phyloP scores from a whole-genome alignment of 2,329 filamentous ascomycete species.

The Apiospora sp. region DNA sequence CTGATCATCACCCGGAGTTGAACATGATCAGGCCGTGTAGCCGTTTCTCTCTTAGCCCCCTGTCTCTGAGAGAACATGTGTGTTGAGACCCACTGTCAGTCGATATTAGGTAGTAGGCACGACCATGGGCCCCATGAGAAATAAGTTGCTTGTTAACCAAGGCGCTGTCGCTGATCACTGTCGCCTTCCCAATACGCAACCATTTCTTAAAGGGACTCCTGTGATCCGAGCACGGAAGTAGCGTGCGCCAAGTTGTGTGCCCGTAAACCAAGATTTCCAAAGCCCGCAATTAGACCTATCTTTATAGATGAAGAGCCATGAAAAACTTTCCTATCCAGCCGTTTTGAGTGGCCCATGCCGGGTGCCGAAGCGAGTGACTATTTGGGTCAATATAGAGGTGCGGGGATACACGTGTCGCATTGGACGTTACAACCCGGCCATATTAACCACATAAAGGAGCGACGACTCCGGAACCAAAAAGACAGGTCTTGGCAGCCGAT shows the following conservation, averaged over 20 bases:
- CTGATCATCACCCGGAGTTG: too few relatives aligned
- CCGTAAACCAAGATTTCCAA: neutral
- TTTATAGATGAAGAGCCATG: neutral
- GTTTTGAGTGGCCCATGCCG: neutral
- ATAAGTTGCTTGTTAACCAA: too few relatives aligned
- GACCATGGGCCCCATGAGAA: too few relatives aligned
- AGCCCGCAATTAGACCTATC: neutral
- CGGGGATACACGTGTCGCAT: slow-evolving; percentile 14
- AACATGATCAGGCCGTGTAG: too few relatives aligned
- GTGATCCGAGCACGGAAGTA: neutral
- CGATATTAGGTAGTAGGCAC: too few relatives aligned
- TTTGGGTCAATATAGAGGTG: slow-evolving; percentile 11
- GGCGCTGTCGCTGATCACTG: too few relatives aligned
- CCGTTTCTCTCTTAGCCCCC: too few relatives aligned
- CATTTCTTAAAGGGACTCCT: too few relatives aligned
- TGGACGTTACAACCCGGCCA: slow-evolving; percentile 15
- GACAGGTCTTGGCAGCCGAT: neutral
- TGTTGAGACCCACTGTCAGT: too few relatives aligned
- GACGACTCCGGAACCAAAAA: neutral
- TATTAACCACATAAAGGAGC: slow-evolving; percentile 2
- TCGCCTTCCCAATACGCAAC: too few relatives aligned
- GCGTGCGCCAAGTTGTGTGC: neutral
- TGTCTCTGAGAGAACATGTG: too few relatives aligned
- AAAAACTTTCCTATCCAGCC: slow-evolving; percentile 10
- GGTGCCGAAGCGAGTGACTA: slow-evolving; percentile 11